Evolutionary conservation across 2,329 filamentous ascomycete species (phyloP).

Genomic region (Didymella exigua): DNA sequence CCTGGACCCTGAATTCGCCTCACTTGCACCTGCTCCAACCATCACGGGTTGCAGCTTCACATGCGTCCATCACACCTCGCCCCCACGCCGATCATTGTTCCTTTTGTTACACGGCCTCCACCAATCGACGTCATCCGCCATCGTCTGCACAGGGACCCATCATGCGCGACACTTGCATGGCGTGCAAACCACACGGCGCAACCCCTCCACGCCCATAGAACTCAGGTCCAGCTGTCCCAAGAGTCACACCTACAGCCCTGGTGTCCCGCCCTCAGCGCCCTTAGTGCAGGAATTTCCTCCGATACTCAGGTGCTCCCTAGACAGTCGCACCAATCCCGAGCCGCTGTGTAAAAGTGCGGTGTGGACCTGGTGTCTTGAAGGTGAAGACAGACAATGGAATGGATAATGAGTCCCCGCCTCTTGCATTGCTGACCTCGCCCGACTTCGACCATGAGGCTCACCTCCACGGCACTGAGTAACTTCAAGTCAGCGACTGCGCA

Average conservation of each 20-base stretch:
- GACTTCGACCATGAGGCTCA: conserved; percentile 12
- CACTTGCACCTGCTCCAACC: conserved; percentile 5
- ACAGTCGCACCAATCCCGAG: conserved; percentile 12
- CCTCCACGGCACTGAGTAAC: background rate
- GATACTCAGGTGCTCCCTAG: conserved; percentile 9
- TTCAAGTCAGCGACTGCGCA: conserved; percentile 3
- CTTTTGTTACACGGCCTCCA: conserved; percentile 1
- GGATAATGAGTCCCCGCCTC: conserved; percentile 18
- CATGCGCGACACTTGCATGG: conserved; percentile 14
- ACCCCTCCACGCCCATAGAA: conserved; percentile 9
- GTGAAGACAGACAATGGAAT: conserved; percentile 16
- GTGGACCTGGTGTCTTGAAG: conserved; percentile 2
- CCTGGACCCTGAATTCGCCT: conserved; percentile 6
- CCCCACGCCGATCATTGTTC: conserved; percentile 10
- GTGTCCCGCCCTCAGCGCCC: conserved; percentile 4
- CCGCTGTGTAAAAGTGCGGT: conserved; percentile 14
- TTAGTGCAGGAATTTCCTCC: conserved; percentile 6
- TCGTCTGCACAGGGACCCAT: conserved; percentile 8
- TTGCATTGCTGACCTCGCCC: conserved; percentile 13
- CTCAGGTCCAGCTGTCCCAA: conserved; percentile 3
- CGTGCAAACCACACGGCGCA: conserved; percentile 9
- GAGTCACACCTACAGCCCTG: conserved; percentile 11
- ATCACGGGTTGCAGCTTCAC: conserved; percentile 9
- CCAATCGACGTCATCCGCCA: conserved; percentile 12
- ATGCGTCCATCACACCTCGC: conserved; percentile 2